Evolutionary conservation across 1,139 yeast species (phyloP).

Genomic region (Zygosaccharomyces pseudobailii): DNA sequence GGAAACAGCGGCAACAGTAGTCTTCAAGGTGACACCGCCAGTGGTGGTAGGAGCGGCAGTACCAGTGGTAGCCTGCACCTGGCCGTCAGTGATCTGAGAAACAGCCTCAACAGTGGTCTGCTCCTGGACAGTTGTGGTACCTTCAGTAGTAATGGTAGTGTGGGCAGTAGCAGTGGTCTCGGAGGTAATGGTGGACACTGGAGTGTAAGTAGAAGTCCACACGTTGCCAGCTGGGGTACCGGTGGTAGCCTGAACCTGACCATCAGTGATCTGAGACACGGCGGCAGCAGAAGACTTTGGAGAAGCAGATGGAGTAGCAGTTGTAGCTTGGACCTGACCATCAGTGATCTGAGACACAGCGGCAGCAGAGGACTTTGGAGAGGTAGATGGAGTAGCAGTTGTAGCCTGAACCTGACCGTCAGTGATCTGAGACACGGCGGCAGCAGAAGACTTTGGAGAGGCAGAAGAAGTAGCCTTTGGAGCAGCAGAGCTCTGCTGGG

Average conservation of each 20-base stretch:
- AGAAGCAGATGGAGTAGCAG: slow-evolving; percentile 38
- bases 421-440: slow-evolving; percentile 47
- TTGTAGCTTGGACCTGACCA: slow-evolving; percentile 51
- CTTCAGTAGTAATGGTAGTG: slow-evolving; percentile 22
- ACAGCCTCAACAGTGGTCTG: slow-evolving; percentile 30
- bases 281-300: slow-evolving; percentile 40
- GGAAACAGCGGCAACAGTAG: slow-evolving; percentile 41
- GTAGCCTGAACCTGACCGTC: slow-evolving; percentile 57
- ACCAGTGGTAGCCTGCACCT: slow-evolving; percentile 12
- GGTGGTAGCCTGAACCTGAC: slow-evolving; percentile 47
- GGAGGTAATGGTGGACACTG: slow-evolving; percentile 32
- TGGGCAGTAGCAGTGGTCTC: slow-evolving; percentile 36
- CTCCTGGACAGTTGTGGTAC: slow-evolving; percentile 20
- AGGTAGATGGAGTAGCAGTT: slow-evolving; percentile 35
- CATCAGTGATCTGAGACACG: slow-evolving; percentile 52
- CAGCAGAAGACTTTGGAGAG: slow-evolving; percentile 38
- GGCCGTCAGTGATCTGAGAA: slow-evolving; percentile 14
- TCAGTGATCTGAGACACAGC: slow-evolving; percentile 51
- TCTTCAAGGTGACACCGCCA: slow-evolving; percentile 36
- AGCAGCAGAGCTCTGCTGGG: slow-evolving; percentile 11
- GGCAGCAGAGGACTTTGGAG: slow-evolving; percentile 38
- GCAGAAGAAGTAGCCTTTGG: slow-evolving; percentile 29
- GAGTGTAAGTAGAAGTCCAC: slow-evolving; percentile 30
- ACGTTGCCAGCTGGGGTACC: slow-evolving; percentile 13
- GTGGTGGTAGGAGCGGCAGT: slow-evolving; percentile 24